These are phyloP conservation scores for Talaromyces nanjingensis DNA, from an alignment of 495 filamentous ascomycete species.

Conservation along the genomic window DNA sequence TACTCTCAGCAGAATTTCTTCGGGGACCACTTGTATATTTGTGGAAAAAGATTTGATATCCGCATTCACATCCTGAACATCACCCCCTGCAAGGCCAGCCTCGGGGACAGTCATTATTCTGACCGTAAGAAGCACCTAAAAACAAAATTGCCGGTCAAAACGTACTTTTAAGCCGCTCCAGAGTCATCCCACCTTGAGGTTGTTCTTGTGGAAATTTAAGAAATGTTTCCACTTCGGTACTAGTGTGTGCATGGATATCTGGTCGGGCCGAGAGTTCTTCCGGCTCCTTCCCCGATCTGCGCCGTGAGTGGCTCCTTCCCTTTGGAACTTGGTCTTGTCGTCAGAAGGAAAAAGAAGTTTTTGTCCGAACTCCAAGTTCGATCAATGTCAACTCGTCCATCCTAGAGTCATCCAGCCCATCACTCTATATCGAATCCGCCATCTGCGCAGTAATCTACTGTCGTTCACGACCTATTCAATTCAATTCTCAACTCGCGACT, in stretches of 20 bases:
- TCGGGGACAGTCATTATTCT: neutral
- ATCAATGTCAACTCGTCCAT: neutral
- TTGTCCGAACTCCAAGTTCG: neutral
- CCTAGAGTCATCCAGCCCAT: neutral
- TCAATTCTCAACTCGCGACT: neutral
- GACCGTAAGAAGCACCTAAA: neutral
- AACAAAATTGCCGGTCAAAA: neutral
- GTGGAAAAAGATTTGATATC: slow-evolving; percentile 32
- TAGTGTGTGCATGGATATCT: slow-evolving; percentile 1
- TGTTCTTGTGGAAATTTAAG: slow-evolving; percentile 9
- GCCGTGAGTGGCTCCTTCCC: slow-evolving; percentile 1
- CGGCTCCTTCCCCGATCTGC: neutral
- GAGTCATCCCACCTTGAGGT: neutral
- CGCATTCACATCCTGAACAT: neutral
- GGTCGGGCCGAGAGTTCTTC: slow-evolving; percentile 6
- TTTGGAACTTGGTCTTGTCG: neutral
- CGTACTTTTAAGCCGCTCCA: neutral
- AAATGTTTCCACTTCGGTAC: slow-evolving; percentile 5
- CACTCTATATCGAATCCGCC: neutral
- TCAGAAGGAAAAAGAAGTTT: slow-evolving; percentile 8
- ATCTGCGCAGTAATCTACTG: neutral
- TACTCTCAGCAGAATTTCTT: slow-evolving; percentile 30
- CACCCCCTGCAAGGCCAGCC: neutral
- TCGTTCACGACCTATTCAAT: neutral
- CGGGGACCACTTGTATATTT: slow-evolving; percentile 32